Conservation (phyloP, 2,329 filamentous ascomycete species). For the Venturia effusa region DNA sequence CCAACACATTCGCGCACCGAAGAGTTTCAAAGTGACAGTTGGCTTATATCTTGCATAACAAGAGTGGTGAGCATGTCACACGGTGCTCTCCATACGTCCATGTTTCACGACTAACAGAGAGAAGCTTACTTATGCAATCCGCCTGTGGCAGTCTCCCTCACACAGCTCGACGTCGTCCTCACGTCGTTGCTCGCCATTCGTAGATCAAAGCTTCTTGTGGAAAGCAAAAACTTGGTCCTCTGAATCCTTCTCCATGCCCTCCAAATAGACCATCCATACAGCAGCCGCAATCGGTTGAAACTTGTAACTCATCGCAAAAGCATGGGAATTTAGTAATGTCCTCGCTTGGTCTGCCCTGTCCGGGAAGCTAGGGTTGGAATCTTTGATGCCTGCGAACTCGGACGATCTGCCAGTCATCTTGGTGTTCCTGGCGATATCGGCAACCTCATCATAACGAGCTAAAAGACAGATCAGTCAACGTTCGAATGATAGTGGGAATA, state of each 20-base stretch:
- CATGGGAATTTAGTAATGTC: not conserved
- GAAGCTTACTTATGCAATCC: not conserved
- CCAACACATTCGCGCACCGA: not conserved
- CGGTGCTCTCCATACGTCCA: not conserved
- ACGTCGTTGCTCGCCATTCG: not conserved
- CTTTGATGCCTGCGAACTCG: not conserved
- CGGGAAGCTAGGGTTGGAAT: not conserved
- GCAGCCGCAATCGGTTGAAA: not conserved
- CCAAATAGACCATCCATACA: not conserved
- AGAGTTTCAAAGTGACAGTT: not conserved
- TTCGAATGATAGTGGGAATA: not conserved
- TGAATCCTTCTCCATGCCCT: not conserved
- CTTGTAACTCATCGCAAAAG: not conserved
- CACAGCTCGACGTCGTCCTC: not conserved
- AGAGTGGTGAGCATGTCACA: not conserved
- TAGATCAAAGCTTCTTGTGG: not conserved
- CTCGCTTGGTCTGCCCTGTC: not conserved
- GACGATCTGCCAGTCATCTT: not conserved
- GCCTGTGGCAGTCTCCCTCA: not conserved
- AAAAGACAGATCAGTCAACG: not conserved
- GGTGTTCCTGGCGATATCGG: not conserved
- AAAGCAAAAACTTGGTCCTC: not conserved
- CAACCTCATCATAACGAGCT: not conserved
- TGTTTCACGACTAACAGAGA: not conserved
- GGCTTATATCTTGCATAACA: no score